Evolutionary conservation across 2,329 filamentous ascomycete genomes (phyloP).

Genomic region (Diplodia corticola): DNA sequence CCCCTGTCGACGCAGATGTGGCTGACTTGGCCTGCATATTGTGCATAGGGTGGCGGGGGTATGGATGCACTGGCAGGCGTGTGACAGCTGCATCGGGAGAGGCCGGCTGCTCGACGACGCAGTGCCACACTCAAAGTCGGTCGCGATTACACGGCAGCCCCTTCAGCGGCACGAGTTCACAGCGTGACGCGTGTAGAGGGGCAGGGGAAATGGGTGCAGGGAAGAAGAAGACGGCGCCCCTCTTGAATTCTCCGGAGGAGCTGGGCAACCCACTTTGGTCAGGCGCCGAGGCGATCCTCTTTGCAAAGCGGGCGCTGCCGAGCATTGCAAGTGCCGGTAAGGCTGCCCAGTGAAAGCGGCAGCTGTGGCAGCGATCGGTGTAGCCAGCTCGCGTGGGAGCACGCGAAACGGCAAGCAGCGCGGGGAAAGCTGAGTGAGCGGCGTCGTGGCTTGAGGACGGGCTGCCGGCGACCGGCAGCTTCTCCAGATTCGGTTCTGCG

Average conservation of each 20-base stretch:
- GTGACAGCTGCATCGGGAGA: neutral
- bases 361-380: neutral
- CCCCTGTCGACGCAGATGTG: neutral
- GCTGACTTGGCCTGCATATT: conserved; percentile 9
- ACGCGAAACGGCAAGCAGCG: neutral
- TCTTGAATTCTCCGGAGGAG: conserved; percentile 20
- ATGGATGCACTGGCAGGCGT: neutral
- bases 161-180: neutral
- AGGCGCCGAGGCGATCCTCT: neutral
- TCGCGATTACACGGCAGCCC: neutral
- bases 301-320: neutral
- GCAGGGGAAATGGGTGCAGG: neutral
- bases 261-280: neutral
- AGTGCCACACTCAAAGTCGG: neutral
- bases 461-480: neutral
- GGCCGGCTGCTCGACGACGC: neutral
- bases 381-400: neutral
- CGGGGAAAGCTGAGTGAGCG: conserved; percentile 14
- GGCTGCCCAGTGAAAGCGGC: neutral
- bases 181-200: neutral
- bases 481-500: neutral
- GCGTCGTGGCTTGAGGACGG: neutral
- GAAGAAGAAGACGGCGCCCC: conserved; percentile 4
- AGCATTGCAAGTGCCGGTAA: neutral
- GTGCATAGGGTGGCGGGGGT: conserved; percentile 1